Conservation (phyloP, 2,329 filamentous ascomycete genomes). For the Epichloe hybrida region DNA sequence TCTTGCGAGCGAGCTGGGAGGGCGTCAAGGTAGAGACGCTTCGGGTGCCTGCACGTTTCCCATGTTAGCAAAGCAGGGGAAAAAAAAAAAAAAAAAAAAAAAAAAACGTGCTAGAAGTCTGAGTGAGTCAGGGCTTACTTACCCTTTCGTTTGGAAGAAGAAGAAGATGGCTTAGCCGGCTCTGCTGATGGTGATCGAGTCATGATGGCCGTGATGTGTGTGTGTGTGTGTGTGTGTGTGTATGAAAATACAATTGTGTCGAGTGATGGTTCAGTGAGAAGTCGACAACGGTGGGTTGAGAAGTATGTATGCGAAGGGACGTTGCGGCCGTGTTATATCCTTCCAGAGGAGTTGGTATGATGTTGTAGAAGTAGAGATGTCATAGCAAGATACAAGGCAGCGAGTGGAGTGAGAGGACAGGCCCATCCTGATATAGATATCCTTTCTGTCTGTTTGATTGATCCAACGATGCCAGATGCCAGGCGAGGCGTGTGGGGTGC, state of each 20-base stretch:
- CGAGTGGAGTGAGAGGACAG: conserved; percentile 2
- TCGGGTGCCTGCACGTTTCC: conserved; percentile 39
- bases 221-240: conserved; percentile 1
- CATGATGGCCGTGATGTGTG: conserved; percentile 16
- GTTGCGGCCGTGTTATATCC: not conserved
- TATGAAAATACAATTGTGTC: conserved; percentile 2
- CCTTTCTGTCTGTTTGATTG: not conserved
- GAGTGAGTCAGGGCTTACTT: conserved; percentile 17
- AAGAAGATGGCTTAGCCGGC: conserved; percentile 23
- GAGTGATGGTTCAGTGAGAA: not conserved
- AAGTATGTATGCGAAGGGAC: not conserved
- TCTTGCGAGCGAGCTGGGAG: conserved; percentile 77
- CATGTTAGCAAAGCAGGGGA: not conserved
- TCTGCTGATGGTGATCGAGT: conserved; percentile 30
- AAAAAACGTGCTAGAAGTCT: not conserved
- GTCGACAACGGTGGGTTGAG: too few relatives aligned
- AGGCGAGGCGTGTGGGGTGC: not conserved
- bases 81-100: too few relatives aligned
- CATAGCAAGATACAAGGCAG: not conserved
- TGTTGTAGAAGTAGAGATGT: not conserved
- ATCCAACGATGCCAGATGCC: not conserved
- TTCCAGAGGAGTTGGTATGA: not conserved
- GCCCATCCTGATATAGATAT: conserved; percentile 5
- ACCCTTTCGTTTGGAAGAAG: conserved; percentile 30
- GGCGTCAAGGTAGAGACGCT: conserved; percentile 80